Base-by-base conservation (phyloP, 1,284 basidiomycete genomes). In the Marasmius oreades region DNA sequence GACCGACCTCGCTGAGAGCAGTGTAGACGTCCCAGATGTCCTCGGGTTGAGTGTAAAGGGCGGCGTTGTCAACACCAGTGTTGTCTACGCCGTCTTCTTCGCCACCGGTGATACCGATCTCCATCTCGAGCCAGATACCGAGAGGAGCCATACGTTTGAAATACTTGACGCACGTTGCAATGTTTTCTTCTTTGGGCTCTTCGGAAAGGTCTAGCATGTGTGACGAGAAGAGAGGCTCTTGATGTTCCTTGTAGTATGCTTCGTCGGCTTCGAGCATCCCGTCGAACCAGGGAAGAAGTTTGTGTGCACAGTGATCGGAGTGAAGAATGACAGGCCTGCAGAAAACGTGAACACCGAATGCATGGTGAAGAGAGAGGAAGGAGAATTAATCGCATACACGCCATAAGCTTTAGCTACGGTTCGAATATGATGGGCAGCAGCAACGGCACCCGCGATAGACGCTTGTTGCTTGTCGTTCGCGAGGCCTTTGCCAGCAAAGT, bases 181-280 rank as follows among this genome's bases (percentile, higher is more conserved):
- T 99, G 84, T 99, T 99, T 70, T 98, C 84, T 67, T 96, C 95
- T 76, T 98, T 97, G 70, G 93, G 73, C 77, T 99, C 96, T 71
- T 99, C 97, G 55, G 95, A 98, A 64, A 99, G 86, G 76, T 99
- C 97, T 66, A 99, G 88, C 97, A 99, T 99, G 91, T 99, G 97
- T 37, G 96, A 98, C 60, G 93, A 96, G 85, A 96, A 98, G 59
- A 99, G 88, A 48, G 97, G 86, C 71, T 93, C 93, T 63, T 88
- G 84, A 79, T 97, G 86, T 64, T 84, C 76, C 76, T 92, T 93
- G 85, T 81, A 97, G 82, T 97, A 95, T 26, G 82, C 92, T 77
- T 98, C 92, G 73, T 99, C 90, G 58, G 96, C 96, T 55, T 87
- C 90, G 72, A 99, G 92, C 97, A 99, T 98, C 62, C 94, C 96